These are phyloP conservation scores for Paecilomyces variotii DNA, from an alignment of 2,329 filamentous ascomycete genomes.

Conservation along the genomic window DNA sequence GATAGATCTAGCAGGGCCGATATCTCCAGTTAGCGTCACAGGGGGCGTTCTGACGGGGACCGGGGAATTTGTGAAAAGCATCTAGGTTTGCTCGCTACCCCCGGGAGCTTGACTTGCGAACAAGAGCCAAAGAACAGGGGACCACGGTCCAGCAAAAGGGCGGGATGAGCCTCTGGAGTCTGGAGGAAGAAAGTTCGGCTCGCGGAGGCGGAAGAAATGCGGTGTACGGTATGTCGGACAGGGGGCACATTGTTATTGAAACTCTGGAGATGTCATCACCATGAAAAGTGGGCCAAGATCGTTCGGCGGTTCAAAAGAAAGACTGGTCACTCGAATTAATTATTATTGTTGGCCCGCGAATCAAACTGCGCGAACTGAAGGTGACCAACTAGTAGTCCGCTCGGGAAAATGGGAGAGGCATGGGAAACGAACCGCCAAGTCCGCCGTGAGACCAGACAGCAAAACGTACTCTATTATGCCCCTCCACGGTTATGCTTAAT, in stretches of 20 bases:
- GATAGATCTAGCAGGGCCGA: slow-evolving; percentile 1
- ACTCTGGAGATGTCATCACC: slow-evolving; percentile 1
- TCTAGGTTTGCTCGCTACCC: not conserved
- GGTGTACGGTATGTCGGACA: slow-evolving; percentile 1
- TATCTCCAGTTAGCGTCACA: not conserved
- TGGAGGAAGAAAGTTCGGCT: not conserved
- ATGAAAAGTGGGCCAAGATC: not conserved
- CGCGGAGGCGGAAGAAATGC: not conserved
- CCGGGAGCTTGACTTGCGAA: not conserved
- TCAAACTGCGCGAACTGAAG: not conserved
- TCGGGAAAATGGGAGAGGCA: not conserved
- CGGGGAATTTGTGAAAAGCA: not conserved
- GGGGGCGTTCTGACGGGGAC: not conserved
- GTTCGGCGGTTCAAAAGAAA: not conserved
- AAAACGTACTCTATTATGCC: not conserved
- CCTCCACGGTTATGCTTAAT: not conserved
- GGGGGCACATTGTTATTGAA: not conserved
- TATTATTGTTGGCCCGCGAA: not conserved
- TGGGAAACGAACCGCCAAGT: not conserved
- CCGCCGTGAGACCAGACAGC: not conserved
- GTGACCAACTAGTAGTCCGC: not conserved
- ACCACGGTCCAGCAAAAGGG: not conserved
- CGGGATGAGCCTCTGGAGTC: not conserved
- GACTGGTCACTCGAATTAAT: not conserved
- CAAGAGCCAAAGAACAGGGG: not conserved